Evolutionary conservation across 306 rosid species (phyloP).

Genomic region (Fragaria nilgerrensis): DNA sequence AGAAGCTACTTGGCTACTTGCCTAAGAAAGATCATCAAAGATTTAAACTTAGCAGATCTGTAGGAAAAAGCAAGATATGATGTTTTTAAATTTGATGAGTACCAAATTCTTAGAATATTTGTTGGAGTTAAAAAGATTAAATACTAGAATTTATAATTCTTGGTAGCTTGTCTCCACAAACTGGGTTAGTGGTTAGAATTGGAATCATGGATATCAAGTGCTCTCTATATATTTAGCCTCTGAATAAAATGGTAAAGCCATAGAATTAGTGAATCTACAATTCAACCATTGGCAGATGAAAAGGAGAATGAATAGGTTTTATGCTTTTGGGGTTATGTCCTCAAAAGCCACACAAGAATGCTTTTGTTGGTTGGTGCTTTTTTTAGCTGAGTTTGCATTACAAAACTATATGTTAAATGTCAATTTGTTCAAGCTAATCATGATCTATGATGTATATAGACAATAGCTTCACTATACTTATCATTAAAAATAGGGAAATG

Average conservation of each 20-base stretch:
- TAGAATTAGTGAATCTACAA: neutral
- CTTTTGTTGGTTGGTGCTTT: neutral
- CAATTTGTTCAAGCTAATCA: neutral
- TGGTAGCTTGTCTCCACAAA: neutral
- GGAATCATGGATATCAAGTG: neutral
- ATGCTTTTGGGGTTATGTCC: constrained; percentile 6
- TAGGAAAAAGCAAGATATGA: neutral
- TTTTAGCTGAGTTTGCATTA: neutral
- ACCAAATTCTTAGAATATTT: constrained; percentile 4
- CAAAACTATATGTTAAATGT: neutral
- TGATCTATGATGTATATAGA: neutral
- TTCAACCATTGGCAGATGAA: neutral
- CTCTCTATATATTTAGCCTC: neutral
- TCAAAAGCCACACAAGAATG: constrained; percentile 12
- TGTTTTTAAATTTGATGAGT: neutral
- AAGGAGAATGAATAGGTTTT: neutral
- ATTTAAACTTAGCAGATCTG: neutral
- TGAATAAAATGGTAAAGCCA: neutral
- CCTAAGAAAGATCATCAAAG: constrained; percentile 2
- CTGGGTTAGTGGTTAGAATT: neutral
- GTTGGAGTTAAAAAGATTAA: neutral
- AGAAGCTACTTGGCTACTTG: neutral
- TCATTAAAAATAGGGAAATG: neutral
- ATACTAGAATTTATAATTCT: neutral
- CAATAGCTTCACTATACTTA: neutral